Evolutionary conservation across 306 rosid genomes (phyloP).

Genomic region (Mucuna pruriens): DNA sequence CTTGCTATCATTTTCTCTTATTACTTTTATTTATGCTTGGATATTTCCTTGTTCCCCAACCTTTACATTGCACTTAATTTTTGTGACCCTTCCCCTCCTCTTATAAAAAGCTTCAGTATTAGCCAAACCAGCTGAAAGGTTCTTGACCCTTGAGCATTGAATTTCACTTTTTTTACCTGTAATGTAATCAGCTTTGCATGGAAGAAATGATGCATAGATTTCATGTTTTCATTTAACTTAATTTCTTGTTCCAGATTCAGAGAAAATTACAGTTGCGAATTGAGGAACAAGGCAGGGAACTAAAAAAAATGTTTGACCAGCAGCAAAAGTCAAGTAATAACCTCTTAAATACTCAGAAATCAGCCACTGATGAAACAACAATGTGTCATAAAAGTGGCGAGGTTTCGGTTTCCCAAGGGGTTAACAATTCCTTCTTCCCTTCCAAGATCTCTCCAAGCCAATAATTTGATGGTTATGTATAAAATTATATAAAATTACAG

Average conservation of each 20-base stretch:
- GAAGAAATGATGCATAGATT: conserved; percentile 15
- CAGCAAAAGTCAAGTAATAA: conserved; percentile 49
- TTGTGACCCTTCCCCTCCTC: conserved; percentile 1
- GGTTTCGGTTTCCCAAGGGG: conserved; percentile 35
- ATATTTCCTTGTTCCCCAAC: background rate
- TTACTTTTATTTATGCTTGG: background rate
- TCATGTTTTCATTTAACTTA: background rate
- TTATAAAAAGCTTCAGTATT: background rate
- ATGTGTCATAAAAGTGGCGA: conserved; percentile 34
- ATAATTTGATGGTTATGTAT: conserved; percentile 18
- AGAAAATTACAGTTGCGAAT: conserved; percentile 51
- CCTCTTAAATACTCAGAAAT: conserved; percentile 35
- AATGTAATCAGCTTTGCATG: background rate
- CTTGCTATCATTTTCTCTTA: background rate
- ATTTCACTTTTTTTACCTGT: background rate
- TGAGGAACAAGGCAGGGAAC: conserved; percentile 67
- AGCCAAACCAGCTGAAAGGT: conserved; percentile 17
- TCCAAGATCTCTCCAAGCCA: conserved; percentile 23
- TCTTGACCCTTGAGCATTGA: background rate
- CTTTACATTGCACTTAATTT: background rate
- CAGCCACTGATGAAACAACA: conserved; percentile 35
- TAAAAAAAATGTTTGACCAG: conserved; percentile 58
- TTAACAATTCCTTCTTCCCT: conserved; percentile 37
- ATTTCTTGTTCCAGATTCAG: conserved; percentile 53
- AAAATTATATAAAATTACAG: conserved; percentile 25